Evolutionary conservation across 2,329 filamentous ascomycete genomes (phyloP), one percentile per base, ranked within the genome.

Genomic region (Leptographium galeiforme): DNA sequence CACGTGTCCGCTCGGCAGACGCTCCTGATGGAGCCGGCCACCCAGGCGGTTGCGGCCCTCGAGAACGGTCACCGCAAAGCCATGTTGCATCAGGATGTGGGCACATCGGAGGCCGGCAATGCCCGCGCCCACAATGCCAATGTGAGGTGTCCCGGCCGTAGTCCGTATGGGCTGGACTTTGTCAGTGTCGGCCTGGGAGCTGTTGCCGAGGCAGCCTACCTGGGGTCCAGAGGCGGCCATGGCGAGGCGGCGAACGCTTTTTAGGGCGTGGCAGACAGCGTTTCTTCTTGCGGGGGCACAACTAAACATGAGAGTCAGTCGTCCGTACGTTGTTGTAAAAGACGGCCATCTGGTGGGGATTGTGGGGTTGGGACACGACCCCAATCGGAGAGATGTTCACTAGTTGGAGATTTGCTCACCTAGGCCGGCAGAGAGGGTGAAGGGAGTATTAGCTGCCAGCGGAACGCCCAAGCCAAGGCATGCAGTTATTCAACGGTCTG

Each of bases 81-180:
- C 84, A 63, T 79, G 72, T 53, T 77, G 73, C 2, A 86, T 67
- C 0, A 89, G 68, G 2, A 87, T 65, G 58, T 87, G 82, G 51
- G 84, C 83, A 62, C 82, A 85, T 57, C 84, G 74, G n/a, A 89
- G 70, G 0, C 85, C 85, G 7, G 84, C 75, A 32, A 88, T 71
- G 6, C 85, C 85, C 41, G 82, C 84, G 18, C 85, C 85, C 41
- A 89, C 68, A n/a, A 89, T 70, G 36, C 78, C 81, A 43, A 88
- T 67, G 57, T 81, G 79, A 8, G 77, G 76, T 39, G 59, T 59
- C 38, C 55, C 59, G 54, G 60, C 57, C 59, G 19, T 18, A 14
- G 43, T 6, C 13, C 10, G 33, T 38, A 33, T 13, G 2, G 44
- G 25, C 44, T 12, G 30, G 25, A 25, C 25, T 5, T 25, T 25